A percentile compares a stretch with the other conserved stretches of the same genome.
Evolutionary conservation across 306 rosid genomes (phyloP).

Genomic region (Pueraria montana): DNA sequence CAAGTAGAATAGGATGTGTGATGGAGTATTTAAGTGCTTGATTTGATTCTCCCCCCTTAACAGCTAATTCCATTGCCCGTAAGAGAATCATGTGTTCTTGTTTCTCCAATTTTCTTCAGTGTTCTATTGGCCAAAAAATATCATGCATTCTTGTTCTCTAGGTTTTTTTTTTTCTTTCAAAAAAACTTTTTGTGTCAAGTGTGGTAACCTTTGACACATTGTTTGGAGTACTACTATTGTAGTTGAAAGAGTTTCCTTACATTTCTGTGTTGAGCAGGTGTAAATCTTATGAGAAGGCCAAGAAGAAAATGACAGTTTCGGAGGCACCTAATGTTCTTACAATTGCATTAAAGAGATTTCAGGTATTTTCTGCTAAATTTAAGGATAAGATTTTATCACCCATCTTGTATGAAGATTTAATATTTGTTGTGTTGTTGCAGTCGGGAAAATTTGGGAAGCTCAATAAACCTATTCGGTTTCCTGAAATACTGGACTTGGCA

Average conservation of each 20-base stretch:
- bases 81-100: no score
- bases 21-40: no score
- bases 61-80: no score
- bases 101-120: background rate
- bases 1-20: no score
- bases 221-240: background rate
- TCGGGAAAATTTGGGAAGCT: slow-evolving; percentile 94
- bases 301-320: slow-evolving; percentile 85
- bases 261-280: slow-evolving; percentile 64
- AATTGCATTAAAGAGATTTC: slow-evolving; percentile 88
- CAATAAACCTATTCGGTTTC: slow-evolving; percentile 81
- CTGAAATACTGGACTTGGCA: slow-evolving; percentile 86
- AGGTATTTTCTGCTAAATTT: slow-evolving; percentile 59
- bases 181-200: background rate
- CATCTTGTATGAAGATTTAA: slow-evolving; percentile 9
- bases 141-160: background rate
- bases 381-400: slow-evolving; percentile 6
- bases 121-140: background rate
- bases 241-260: slow-evolving; percentile 2
- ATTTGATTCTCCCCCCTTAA: no score
- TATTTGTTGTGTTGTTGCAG: slow-evolving; percentile 56
- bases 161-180: background rate
- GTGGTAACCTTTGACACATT: background rate
- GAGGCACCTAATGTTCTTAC: slow-evolving; percentile 97
- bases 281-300: slow-evolving; percentile 92